Conservation (phyloP, 2,329 filamentous ascomycete species). For the Ascocoryne sarcoides region DNA sequence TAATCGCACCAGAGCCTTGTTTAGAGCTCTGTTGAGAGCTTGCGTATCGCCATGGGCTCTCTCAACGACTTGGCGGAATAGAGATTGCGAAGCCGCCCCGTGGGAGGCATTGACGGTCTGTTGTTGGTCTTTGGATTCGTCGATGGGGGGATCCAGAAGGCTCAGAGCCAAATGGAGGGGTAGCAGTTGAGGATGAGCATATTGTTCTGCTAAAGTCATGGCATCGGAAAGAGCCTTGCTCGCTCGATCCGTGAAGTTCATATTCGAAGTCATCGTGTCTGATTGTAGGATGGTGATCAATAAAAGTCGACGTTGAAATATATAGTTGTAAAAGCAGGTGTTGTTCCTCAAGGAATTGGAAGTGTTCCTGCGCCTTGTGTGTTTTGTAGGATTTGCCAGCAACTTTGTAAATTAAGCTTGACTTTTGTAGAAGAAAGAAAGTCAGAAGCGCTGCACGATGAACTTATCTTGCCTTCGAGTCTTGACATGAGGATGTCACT, state of each 20-base stretch:
- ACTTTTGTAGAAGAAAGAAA: too few species aligned
- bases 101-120: slow-evolving; percentile 54
- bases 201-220: slow-evolving; percentile 79
- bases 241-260: slow-evolving; percentile 91
- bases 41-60: slow-evolving; percentile 89
- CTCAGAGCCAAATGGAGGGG: slow-evolving; percentile 84
- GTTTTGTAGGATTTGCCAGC: background rate
- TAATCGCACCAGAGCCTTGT: slow-evolving; percentile 82
- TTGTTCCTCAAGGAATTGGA: background rate
- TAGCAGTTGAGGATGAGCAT: slow-evolving; percentile 82
- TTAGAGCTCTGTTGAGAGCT: slow-evolving; percentile 77
- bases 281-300: too few species aligned
- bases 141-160: slow-evolving; percentile 65
- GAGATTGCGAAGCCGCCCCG: slow-evolving; percentile 52
- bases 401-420: background rate
- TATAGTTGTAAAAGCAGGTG: too few species aligned
- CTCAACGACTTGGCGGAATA: slow-evolving; percentile 92
- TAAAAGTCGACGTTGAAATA: too few species aligned
- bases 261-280: slow-evolving; percentile 59
- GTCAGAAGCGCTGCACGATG: too few species aligned
- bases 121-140: slow-evolving; percentile 75
- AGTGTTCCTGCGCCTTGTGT: background rate
- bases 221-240: slow-evolving; percentile 85
- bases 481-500: slow-evolving; percentile 5
- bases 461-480: too few species aligned